Conservation (phyloP, 129 eudicot species). For the Artemisia argyi region DNA sequence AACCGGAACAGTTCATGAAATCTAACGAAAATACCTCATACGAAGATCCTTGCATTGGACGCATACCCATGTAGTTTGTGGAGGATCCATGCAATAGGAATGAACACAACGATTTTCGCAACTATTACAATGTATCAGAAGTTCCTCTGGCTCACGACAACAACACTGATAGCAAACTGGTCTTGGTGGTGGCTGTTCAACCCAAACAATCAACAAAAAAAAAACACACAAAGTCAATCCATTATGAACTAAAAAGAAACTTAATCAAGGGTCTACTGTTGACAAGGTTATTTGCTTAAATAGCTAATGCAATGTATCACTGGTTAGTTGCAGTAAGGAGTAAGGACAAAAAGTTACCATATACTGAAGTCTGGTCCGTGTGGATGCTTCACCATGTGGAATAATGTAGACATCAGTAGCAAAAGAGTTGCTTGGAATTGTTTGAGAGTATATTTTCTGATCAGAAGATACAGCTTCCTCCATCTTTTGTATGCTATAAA, state of each 20-base stretch:
- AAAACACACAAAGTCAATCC: conserved; percentile 5
- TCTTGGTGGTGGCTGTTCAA: conserved; percentile 35
- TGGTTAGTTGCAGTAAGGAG: neutral
- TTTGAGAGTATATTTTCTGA: conserved; percentile 91
- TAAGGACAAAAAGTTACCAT: conserved; percentile 34
- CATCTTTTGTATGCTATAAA: conserved; percentile 73
- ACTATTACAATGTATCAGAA: conserved; percentile 51
- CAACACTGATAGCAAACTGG: conserved; percentile 64
- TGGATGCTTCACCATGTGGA: conserved; percentile 43
- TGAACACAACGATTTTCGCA: conserved; percentile 73
- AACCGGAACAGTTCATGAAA: neutral
- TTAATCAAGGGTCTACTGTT: too few relatives aligned
- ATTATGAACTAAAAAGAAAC: neutral
- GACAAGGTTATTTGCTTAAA: too few relatives aligned
- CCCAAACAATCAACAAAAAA: conserved; percentile 7
- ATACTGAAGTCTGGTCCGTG: neutral
- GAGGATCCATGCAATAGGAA: conserved; percentile 84
- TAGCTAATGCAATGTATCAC: neutral
- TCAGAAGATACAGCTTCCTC: conserved; percentile 62
- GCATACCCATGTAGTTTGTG: conserved; percentile 81
- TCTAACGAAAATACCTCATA: conserved; percentile 33
- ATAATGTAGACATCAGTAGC: conserved; percentile 56
- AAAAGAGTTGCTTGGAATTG: conserved; percentile 49
- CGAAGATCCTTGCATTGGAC: conserved; percentile 71
- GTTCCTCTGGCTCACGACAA: conserved; percentile 72